These are phyloP conservation scores for Sarocladiaceae sp. DNA, from an alignment of 2,329 filamentous ascomycete species.

Conservation along the genomic window DNA sequence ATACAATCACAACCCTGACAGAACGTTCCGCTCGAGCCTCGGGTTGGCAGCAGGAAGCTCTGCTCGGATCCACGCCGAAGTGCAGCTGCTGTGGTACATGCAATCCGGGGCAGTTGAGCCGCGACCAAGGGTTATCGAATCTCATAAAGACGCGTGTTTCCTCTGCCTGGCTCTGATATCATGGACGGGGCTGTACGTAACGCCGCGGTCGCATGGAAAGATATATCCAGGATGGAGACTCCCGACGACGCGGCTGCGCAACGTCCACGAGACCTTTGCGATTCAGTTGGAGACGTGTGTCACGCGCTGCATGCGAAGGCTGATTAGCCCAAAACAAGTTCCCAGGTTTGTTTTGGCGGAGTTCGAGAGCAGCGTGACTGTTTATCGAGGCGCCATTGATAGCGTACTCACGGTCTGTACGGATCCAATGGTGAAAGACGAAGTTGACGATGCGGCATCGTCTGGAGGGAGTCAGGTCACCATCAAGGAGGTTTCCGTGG, in stretches of 20 bases:
- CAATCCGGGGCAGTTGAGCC: background rate
- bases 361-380: background rate
- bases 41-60: background rate
- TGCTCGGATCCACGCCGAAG: conserved; percentile 6
- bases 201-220: conserved; percentile 1
- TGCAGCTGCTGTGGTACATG: conserved; percentile 9
- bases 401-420: background rate
- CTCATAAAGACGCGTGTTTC: conserved; percentile 8
- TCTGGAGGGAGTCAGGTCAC: background rate
- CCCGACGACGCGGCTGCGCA: background rate
- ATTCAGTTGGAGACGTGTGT: conserved; percentile 13
- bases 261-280: conserved; percentile 9
- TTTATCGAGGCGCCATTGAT: background rate
- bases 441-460: background rate
- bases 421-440: background rate
- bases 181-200: background rate
- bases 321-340: background rate
- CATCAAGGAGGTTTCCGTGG: no score
- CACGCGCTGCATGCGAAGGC: background rate
- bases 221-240: conserved; percentile 8
- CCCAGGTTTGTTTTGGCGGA: background rate
- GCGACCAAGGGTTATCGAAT: conserved; percentile 2
- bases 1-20: background rate
- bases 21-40: background rate
- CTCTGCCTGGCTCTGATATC: conserved; percentile 1